A percentile compares a stretch with the other conserved stretches of the same genome.
Evolutionary conservation across 352 stramenopile species (phyloP).

Genomic region (Pythium pyrilobum): DNA sequence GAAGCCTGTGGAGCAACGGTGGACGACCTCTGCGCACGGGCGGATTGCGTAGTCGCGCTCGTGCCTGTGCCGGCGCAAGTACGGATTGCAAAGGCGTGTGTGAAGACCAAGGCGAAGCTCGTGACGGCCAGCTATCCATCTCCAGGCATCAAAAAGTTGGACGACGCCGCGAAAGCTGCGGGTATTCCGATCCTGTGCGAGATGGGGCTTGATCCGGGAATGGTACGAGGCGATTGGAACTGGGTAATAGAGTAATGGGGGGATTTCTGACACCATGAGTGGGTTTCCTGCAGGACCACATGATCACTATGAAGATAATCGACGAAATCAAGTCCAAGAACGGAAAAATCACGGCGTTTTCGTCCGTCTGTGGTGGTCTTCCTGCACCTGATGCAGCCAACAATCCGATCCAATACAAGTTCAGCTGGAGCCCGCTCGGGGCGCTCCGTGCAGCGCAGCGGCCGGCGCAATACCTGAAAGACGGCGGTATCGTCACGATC

Average conservation of each 20-base stretch:
- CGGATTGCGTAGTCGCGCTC: slow-evolving; percentile 79
- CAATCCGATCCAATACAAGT: slow-evolving; percentile 92
- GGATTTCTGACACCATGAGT: not conserved
- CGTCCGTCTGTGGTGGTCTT: slow-evolving; percentile 83
- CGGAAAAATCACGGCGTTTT: slow-evolving; percentile 66
- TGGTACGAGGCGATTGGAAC: slow-evolving; percentile 22
- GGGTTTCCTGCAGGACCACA: slow-evolving; percentile 51
- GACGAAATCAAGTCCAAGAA: slow-evolving; percentile 58
- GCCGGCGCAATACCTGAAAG: slow-evolving; percentile 50
- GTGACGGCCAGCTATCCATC: slow-evolving; percentile 90
- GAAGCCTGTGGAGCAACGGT: slow-evolving; percentile 1
- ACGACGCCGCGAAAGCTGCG: slow-evolving; percentile 31
- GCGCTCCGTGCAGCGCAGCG: slow-evolving; percentile 32
- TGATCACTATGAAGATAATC: slow-evolving; percentile 88
- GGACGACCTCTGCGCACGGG: slow-evolving; percentile 21
- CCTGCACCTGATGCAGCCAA: slow-evolving; percentile 80
- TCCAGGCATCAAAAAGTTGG: slow-evolving; percentile 58
- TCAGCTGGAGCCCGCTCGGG: slow-evolving; percentile 87
- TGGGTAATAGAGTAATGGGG: not conserved
- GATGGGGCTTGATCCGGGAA: slow-evolving; percentile 87
- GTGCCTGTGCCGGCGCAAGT: slow-evolving; percentile 80
- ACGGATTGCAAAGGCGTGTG: slow-evolving; percentile 56
- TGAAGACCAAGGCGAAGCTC: slow-evolving; percentile 55
- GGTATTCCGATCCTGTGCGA: slow-evolving; percentile 85
- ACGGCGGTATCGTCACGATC: slow-evolving; percentile 49